Conservation (phyloP, 257 asterid species). For the Penstemon davidsonii region DNA sequence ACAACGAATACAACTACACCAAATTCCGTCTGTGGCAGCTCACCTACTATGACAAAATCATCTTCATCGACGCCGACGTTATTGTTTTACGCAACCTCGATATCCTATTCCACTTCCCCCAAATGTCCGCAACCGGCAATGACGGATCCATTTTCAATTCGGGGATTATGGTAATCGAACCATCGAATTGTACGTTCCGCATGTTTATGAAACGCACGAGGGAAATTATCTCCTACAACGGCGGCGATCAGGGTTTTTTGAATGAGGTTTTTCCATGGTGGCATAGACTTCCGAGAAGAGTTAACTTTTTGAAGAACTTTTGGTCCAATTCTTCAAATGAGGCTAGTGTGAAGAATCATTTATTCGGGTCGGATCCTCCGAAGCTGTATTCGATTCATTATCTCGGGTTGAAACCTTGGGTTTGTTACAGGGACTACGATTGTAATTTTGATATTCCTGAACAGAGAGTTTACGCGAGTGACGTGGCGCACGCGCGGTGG, state of each 20-base stretch:
- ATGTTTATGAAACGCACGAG: slow-evolving; percentile 50
- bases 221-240: slow-evolving; percentile 78
- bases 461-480: slow-evolving; percentile 74
- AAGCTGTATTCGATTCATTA: slow-evolving; percentile 66
- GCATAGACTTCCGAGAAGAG: slow-evolving; percentile 82
- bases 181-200: slow-evolving; percentile 75
- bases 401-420: slow-evolving; percentile 85
- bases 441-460: slow-evolving; percentile 68
- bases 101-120: slow-evolving; percentile 69
- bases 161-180: slow-evolving; percentile 83
- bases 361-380: slow-evolving; percentile 76
- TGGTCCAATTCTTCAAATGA: slow-evolving; percentile 65
- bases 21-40: slow-evolving; percentile 88
- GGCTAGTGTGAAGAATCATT: slow-evolving; percentile 50
- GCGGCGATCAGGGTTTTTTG: slow-evolving; percentile 88
- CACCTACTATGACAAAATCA: slow-evolving; percentile 65
- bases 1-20: slow-evolving; percentile 87
- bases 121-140: slow-evolving; percentile 83
- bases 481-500: slow-evolving; percentile 69
- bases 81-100: slow-evolving; percentile 64
- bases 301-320: slow-evolving; percentile 74
- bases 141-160: slow-evolving; percentile 75
- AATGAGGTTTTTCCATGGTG: slow-evolving; percentile 85
- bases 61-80: slow-evolving; percentile 83
- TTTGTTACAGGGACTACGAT: slow-evolving; percentile 80